phyloP scores from a whole-genome alignment of 371 early-diverging fungal species.

The Mucor velutinosus region DNA sequence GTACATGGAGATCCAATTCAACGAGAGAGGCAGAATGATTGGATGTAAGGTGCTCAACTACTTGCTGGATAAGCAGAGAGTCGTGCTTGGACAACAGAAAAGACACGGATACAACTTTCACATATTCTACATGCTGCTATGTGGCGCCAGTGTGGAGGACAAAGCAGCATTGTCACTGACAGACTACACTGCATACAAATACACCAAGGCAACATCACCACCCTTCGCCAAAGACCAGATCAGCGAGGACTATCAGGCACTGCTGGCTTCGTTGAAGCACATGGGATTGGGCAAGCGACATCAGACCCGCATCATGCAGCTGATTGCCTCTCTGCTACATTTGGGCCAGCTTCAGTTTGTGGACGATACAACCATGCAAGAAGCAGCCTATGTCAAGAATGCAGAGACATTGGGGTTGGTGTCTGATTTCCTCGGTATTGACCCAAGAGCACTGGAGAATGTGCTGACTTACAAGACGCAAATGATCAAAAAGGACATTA shows the following conservation, averaged over 20 bases:
- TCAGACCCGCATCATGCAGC: constrained; percentile 80
- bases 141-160: constrained; percentile 41
- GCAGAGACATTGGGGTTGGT: constrained; percentile 70
- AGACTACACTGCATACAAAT: constrained; percentile 24
- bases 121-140: constrained; percentile 86
- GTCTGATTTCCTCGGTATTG: constrained; percentile 87
- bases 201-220: constrained; percentile 34
- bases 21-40: constrained; percentile 84
- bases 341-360: constrained; percentile 86
- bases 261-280: constrained; percentile 74
- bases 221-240: background rate
- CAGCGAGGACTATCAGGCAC: constrained; percentile 2
- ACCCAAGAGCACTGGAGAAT: constrained; percentile 73
- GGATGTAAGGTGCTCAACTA: constrained; percentile 94
- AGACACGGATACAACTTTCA: constrained; percentile 81
- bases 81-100: constrained; percentile 54
- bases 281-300: constrained; percentile 78
- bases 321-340: constrained; percentile 82
- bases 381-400: constrained; percentile 75
- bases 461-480: constrained; percentile 85
- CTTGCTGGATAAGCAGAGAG: constrained; percentile 85
- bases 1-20: constrained; percentile 92
- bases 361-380: constrained; percentile 56
- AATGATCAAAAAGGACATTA: constrained; percentile 78
- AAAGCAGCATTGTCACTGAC: constrained; percentile 30